A percentile compares a stretch with the other conserved stretches of the same genome.
These are phyloP conservation scores for Westerdykella aurantiaca DNA, from an alignment of 2,329 filamentous ascomycete genomes.

Conservation along the genomic window DNA sequence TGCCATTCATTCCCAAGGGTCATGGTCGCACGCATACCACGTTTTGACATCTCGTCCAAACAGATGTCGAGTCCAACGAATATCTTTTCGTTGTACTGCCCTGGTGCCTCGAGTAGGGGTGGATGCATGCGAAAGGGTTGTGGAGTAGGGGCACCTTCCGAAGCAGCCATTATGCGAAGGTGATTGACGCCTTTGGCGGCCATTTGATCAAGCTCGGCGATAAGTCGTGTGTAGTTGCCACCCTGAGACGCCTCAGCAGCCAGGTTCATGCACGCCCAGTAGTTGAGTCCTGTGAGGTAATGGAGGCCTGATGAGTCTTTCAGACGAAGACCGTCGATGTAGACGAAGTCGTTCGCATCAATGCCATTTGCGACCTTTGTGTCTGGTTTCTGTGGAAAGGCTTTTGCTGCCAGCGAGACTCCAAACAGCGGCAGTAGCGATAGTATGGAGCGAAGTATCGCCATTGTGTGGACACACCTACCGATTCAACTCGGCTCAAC, in stretches of 20 bases:
- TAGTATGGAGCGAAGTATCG: no score
- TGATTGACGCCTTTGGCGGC: conserved; percentile 37
- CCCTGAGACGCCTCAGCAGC: conserved; percentile 32
- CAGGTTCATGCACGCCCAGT: conserved; percentile 40
- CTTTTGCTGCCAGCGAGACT: no score
- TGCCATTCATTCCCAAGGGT: conserved; percentile 38
- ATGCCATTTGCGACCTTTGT: conserved; percentile 7
- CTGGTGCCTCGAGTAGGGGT: conserved; percentile 31
- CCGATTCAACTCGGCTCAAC: no score
- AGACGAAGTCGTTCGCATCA: conserved; percentile 31
- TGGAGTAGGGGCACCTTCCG: conserved; percentile 35
- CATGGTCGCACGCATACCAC: conserved; percentile 40
- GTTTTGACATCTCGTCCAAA: conserved; percentile 36
- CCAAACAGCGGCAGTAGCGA: no score
- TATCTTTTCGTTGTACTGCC: conserved; percentile 36
- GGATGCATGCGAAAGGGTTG: conserved; percentile 40
- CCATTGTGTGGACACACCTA: no score
- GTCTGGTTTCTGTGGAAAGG: no score
- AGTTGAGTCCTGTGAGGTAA: conserved; percentile 38
- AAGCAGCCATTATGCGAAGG: conserved; percentile 38
- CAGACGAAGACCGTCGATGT: conserved; percentile 30
- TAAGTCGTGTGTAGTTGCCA: conserved; percentile 34
- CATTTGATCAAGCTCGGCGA: conserved; percentile 39
- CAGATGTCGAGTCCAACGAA: conserved; percentile 37
- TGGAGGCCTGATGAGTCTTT: conserved; percentile 31